Percentiles rank a stretch among this genome's conserved stretches.
Evolutionary conservation across 331 rosid species (phyloP).

Genomic region (Quercus lobata): DNA sequence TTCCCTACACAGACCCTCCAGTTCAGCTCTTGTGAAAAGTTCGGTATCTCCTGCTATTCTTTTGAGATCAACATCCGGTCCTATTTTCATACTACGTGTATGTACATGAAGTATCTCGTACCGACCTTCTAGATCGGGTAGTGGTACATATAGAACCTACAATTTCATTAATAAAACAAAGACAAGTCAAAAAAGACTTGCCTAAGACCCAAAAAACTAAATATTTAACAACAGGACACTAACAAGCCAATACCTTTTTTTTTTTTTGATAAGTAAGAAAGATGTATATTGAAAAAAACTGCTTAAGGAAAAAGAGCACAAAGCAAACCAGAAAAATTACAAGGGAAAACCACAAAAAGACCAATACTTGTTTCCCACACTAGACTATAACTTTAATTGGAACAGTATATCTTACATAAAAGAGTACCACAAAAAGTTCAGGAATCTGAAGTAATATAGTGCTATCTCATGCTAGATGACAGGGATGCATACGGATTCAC

Average conservation of each 20-base stretch:
- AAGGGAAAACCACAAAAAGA: too few species aligned
- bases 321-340: too few species aligned
- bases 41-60: slow-evolving; percentile 68
- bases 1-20: slow-evolving; percentile 79
- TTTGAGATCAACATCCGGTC: slow-evolving; percentile 59
- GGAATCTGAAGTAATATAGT: neutral
- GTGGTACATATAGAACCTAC: slow-evolving; percentile 83
- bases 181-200: slow-evolving; percentile 11
- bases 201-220: neutral
- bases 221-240: neutral
- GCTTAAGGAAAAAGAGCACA: too few species aligned
- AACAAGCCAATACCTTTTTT: too few species aligned
- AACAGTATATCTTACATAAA: neutral
- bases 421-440: neutral
- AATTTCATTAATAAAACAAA: slow-evolving; percentile 1
- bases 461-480: neutral
- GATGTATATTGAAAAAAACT: too few species aligned
- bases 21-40: slow-evolving; percentile 87
- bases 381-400: neutral
- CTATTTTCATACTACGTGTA: slow-evolving; percentile 59
- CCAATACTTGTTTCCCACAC: too few species aligned
- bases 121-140: slow-evolving; percentile 84
- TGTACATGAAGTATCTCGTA: slow-evolving; percentile 72
- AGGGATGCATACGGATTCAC: neutral
- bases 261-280: too few species aligned